Conservation (phyloP, 2,329 filamentous ascomycete species). For the Neophaeococcomyces aloes region DNA sequence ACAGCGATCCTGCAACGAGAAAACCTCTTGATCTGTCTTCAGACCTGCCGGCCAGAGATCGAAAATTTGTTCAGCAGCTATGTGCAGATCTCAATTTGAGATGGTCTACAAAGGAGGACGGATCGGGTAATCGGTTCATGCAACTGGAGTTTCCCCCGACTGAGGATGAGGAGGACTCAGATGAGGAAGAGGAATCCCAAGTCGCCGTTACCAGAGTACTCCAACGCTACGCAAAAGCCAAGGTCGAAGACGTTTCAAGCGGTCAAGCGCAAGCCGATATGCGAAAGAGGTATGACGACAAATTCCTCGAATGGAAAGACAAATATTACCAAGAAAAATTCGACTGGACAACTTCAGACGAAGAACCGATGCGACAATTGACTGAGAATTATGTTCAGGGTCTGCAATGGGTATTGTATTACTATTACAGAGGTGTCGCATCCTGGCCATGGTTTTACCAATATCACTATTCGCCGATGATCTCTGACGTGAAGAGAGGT, state of each 20-base stretch:
- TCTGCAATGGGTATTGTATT: slow-evolving; percentile 93
- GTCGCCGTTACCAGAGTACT: slow-evolving; percentile 76
- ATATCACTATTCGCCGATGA: slow-evolving; percentile 96
- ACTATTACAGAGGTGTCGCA: slow-evolving; percentile 94
- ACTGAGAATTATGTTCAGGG: slow-evolving; percentile 97
- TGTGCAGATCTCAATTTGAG: slow-evolving; percentile 58
- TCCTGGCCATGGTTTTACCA: slow-evolving; percentile 98
- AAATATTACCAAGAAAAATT: slow-evolving; percentile 89
- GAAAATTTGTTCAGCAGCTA: slow-evolving; percentile 84
- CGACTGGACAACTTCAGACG: slow-evolving; percentile 71
- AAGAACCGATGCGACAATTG: slow-evolving; percentile 68
- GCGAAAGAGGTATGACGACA: slow-evolving; percentile 76
- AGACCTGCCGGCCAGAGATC: slow-evolving; percentile 67
- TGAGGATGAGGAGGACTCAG: slow-evolving; percentile 50
- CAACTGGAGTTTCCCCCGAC: slow-evolving; percentile 48
- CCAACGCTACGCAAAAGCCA: slow-evolving; percentile 81
- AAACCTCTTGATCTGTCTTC: slow-evolving; percentile 61
- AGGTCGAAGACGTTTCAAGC: slow-evolving; percentile 66
- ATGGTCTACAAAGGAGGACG: slow-evolving; percentile 54
- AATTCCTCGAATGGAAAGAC: slow-evolving; percentile 88
- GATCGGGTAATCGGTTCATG: slow-evolving; percentile 56
- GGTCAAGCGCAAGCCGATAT: slow-evolving; percentile 71
- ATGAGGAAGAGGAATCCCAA: slow-evolving; percentile 73
- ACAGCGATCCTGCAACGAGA: slow-evolving; percentile 35
- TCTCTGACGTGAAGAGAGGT: slow-evolving; percentile 85